Conservation (phyloP, 805 yeast genomes). For the Monosporozyma yasuniensis region DNA sequence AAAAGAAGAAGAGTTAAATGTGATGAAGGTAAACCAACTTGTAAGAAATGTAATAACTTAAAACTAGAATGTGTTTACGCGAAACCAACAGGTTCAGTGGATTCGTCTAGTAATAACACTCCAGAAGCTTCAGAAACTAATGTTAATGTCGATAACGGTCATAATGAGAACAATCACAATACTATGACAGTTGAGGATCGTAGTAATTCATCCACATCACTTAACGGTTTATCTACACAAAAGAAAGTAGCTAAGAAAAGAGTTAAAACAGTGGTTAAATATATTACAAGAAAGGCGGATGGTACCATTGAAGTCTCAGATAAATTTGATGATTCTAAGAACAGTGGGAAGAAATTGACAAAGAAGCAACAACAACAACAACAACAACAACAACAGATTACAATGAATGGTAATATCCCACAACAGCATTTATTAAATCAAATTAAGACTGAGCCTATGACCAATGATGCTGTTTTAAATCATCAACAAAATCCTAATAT, state of each 20-base stretch:
- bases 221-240: not conserved
- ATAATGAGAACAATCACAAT: not conserved
- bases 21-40: conserved; percentile 75
- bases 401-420: not conserved
- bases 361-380: not conserved
- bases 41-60: conserved; percentile 73
- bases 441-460: not conserved
- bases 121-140: not conserved
- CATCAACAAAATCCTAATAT: not conserved
- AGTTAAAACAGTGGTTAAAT: not conserved
- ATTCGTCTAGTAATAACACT: not conserved
- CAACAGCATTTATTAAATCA: not conserved
- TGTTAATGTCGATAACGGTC: not conserved
- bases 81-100: not conserved
- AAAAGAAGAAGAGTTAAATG: conserved; percentile 86
- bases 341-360: not conserved
- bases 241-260: not conserved
- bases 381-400: not conserved
- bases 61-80: conserved; percentile 66
- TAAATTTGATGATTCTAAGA: not conserved
- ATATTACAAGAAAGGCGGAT: not conserved
- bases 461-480: not conserved
- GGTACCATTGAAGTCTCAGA: not conserved
- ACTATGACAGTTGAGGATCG: not conserved
- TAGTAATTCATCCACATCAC: not conserved